These are phyloP conservation scores for Polytrichum formosum DNA, from an alignment of 225 moss, liverwort and hornwort genomes.

Conservation along the genomic window DNA sequence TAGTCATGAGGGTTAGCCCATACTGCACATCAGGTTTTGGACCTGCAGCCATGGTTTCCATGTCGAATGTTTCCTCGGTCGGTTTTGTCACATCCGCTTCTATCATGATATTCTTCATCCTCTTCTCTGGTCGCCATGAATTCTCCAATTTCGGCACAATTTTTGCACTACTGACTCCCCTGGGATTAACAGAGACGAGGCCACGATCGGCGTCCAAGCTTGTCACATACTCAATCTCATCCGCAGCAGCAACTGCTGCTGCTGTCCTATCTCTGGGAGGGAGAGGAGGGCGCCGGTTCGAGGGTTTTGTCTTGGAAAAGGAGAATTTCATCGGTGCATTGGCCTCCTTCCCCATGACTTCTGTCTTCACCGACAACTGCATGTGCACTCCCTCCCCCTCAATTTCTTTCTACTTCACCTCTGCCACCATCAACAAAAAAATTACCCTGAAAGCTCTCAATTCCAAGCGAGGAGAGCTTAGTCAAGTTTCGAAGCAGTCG, in stretches of 20 bases:
- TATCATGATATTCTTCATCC: conserved; percentile 89
- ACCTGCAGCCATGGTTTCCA: conserved; percentile 53
- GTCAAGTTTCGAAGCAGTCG: too few relatives aligned
- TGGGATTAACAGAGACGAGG: conserved; percentile 55
- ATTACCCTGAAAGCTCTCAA: too few relatives aligned
- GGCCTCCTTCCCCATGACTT: conserved; percentile 5
- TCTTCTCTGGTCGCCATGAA: conserved; percentile 90
- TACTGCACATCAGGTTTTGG: conserved; percentile 56
- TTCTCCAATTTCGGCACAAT: conserved; percentile 86
- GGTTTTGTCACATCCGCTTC: conserved; percentile 53
- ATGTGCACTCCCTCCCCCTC: too few relatives aligned
- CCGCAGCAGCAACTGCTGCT: conserved; percentile 7
- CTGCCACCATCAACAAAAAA: too few relatives aligned
- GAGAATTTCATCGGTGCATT: conserved; percentile 58
- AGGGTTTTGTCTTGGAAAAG: conserved; percentile 61
- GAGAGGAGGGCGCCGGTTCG: conserved; percentile 65
- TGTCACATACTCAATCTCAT: conserved; percentile 69
- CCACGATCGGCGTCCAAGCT: conserved; percentile 67
- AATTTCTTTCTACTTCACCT: too few relatives aligned
- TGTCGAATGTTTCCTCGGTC: conserved; percentile 73
- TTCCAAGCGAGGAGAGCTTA: too few relatives aligned
- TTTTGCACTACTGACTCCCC: conserved; percentile 29
- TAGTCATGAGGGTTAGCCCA: conserved; percentile 57
- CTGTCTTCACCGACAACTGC: not conserved
- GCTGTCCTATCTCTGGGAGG: conserved; percentile 51